Evolutionary conservation across 208 protist genomes (phyloP).

Genomic region (Trichomonas vaginalis): DNA sequence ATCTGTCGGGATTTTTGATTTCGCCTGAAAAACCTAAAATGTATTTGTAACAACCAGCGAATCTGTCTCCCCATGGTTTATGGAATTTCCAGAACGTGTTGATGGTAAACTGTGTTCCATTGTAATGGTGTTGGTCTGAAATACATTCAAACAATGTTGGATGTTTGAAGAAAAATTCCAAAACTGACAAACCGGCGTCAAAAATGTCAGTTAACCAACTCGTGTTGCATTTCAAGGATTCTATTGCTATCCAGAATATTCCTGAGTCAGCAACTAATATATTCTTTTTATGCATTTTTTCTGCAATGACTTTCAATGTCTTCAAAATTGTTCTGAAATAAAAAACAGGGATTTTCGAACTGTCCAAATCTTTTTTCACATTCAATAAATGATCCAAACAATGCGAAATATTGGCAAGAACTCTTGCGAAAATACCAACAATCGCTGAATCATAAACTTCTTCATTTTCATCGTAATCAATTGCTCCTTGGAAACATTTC

Average conservation of each 20-base stretch:
- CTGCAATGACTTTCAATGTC: neutral
- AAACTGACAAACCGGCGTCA: neutral
- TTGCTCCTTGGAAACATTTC: neutral
- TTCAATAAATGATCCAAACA: no score
- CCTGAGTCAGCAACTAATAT: neutral
- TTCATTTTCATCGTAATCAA: neutral
- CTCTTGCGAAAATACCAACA: neutral
- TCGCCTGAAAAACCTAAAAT: neutral
- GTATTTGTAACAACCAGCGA: neutral
- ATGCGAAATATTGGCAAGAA: no score
- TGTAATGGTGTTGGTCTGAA: neutral
- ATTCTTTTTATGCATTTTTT: neutral
- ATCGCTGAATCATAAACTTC: neutral
- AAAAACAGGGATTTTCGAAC: neutral
- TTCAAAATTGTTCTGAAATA: neutral
- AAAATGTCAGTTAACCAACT: neutral
- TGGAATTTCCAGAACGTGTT: neutral
- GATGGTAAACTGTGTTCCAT: neutral
- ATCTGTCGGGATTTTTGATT: neutral
- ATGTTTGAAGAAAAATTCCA: neutral
- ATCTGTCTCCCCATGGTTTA: neutral
- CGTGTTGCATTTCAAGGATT: neutral
- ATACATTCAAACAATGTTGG: neutral
- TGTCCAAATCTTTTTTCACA: neutral
- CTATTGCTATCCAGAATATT: neutral